Base-by-base conservation (phyloP, 345 rosid species). In the Hypericum perforatum region DNA sequence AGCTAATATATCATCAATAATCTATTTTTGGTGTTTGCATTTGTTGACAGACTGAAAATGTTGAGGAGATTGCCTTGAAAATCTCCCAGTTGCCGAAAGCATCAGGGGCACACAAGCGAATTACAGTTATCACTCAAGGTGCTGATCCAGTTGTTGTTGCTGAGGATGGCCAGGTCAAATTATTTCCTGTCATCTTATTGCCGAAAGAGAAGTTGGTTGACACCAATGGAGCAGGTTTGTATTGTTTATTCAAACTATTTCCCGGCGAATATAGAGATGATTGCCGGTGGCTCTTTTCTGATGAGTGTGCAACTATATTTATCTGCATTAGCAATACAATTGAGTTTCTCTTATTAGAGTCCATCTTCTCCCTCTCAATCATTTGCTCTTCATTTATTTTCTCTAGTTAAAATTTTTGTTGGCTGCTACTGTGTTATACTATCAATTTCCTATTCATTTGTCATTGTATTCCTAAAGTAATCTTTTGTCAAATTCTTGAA, bases 61-160 rank as follows among this genome's bases (percentile, higher is more conserved):
- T 88, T 16, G 84, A 82, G 69, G 85, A 88, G 86, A 85, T 92
- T 66, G 95, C 97, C 47, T 5, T 88, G 51, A 88, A 85, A 70
- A 78, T 92, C 62, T 88, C 95, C 12, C 94, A 85, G 69, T 80
- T 74, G 85, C 86, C 86, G 15, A 92, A 85, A 69, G 98, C 87
- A 29, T 78, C 82, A 1, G 95, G 83, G 64, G 71, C 95, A 63
- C 78, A 73, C 76, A 92, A 92, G 80, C 81, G 98, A 69, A 92
- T 82, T 38, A 78, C 98, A 46, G 91, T 92, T 57, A 92, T 88
- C 32, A 92, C 98, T 43, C 97, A 92, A 68, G 98, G 95, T 22
- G 82, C 97, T 15, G 97, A 92, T 57, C 98, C 97, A 0, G 94
- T 88, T 11, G 91, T 85, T 41, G 84, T 92, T 39, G 95, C 95